phyloP scores from a whole-genome alignment of 2,329 filamentous ascomycete species.

The Stemphylium beticola region DNA sequence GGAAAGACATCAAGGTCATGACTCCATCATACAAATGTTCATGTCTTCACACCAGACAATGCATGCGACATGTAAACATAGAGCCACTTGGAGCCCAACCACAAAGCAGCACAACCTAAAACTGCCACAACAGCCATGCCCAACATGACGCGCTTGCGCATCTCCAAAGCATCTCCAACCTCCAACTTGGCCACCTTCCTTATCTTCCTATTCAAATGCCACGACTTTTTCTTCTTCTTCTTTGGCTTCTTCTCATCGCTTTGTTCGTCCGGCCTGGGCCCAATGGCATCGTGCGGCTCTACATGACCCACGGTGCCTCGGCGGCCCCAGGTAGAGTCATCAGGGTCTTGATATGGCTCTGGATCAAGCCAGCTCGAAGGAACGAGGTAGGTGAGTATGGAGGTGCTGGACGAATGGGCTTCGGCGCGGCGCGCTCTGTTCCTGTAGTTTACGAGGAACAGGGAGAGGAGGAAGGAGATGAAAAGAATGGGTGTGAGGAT shows the following conservation, averaged over 20 bases:
- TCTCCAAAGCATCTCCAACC: slow-evolving; percentile 67
- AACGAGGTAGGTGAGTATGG: slow-evolving; percentile 30
- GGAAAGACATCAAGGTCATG: no score
- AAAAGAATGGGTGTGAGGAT: slow-evolving; percentile 69
- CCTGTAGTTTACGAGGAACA: slow-evolving; percentile 66
- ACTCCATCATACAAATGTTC: neutral
- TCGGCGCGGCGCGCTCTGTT: slow-evolving; percentile 59
- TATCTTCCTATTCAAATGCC: slow-evolving; percentile 52
- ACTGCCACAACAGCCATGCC: slow-evolving; percentile 51
- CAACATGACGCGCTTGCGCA: slow-evolving; percentile 62
- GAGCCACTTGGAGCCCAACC: slow-evolving; percentile 32
- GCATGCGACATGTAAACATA: slow-evolving; percentile 1
- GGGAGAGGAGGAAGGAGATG: slow-evolving; percentile 68
- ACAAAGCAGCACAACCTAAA: slow-evolving; percentile 21
- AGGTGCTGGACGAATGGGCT: slow-evolving; percentile 30
- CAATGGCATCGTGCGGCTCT: slow-evolving; percentile 29
- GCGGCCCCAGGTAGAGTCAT: slow-evolving; percentile 33
- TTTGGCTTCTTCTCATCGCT: neutral
- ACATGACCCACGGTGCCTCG: slow-evolving; percentile 24
- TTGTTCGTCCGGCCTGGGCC: slow-evolving; percentile 13
- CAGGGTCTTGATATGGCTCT: slow-evolving; percentile 53
- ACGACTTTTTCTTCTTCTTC: slow-evolving; percentile 30
- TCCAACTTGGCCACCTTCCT: slow-evolving; percentile 67
- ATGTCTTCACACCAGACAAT: neutral
- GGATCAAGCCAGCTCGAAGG: slow-evolving; percentile 43